These are phyloP conservation scores for Penicillium paxilli DNA, from an alignment of 495 filamentous ascomycete species.

Conservation along the genomic window DNA sequence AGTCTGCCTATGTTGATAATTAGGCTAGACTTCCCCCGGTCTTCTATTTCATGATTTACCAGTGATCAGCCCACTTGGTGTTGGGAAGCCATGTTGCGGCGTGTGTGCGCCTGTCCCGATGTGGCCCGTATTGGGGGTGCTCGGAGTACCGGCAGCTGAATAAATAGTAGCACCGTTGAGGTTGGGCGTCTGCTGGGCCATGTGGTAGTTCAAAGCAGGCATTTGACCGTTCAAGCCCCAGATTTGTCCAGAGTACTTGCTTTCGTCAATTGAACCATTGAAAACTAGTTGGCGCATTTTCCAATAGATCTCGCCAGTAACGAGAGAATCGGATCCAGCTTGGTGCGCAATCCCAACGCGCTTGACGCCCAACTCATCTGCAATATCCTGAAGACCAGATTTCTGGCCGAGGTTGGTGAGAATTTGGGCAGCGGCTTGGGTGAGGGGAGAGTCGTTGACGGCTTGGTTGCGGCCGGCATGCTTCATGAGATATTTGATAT, in stretches of 20 bases:
- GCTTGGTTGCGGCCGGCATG: conserved; percentile 68
- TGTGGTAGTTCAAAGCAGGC: conserved; percentile 46
- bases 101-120: conserved; percentile 56
- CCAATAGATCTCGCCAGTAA: conserved; percentile 94
- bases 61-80: conserved; percentile 58
- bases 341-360: conserved; percentile 83
- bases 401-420: conserved; percentile 80
- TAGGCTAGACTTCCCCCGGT: background rate
- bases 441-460: conserved; percentile 58
- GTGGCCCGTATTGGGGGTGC: conserved; percentile 65
- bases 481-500: conserved; percentile 97
- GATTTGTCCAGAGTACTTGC: conserved; percentile 78
- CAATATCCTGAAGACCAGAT: conserved; percentile 87
- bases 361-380: conserved; percentile 87
- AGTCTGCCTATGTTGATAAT: background rate
- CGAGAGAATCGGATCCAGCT: conserved; percentile 85
- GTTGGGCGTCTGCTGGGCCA: conserved; percentile 50
- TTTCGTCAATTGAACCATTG: conserved; percentile 70
- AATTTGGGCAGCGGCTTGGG: conserved; percentile 63
- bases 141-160: conserved; percentile 60
- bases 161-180: conserved; percentile 61
- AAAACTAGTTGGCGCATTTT: conserved; percentile 83
- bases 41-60: conserved; percentile 31
- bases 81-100: conserved; percentile 59
- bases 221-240: conserved; percentile 78